phyloP scores from a whole-genome alignment of 352 stramenopile species.

The Phytophthora sansomeana region DNA sequence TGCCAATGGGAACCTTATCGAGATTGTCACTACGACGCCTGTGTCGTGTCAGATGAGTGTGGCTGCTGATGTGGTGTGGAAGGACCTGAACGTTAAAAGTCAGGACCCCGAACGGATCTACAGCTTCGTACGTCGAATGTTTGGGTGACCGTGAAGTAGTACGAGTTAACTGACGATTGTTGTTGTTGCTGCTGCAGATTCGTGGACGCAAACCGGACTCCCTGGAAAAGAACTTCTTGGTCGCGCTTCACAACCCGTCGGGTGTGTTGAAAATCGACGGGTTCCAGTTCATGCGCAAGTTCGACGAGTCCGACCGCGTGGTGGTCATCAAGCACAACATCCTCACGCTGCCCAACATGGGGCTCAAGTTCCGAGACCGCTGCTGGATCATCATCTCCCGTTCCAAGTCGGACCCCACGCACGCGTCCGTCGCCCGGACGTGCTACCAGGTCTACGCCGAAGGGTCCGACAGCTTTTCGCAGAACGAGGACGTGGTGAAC shows the following conservation, averaged over 20 bases:
- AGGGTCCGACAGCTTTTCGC: conserved; percentile 21
- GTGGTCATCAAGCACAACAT: conserved; percentile 42
- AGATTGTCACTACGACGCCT: conserved; percentile 41
- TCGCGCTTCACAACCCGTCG: conserved; percentile 38
- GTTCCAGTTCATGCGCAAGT: conserved; percentile 47
- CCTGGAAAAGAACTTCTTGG: conserved; percentile 47
- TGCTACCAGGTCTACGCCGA: conserved; percentile 47
- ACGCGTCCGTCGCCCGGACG: conserved; percentile 35
- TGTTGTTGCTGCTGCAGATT: conserved; percentile 23
- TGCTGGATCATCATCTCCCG: conserved; percentile 48
- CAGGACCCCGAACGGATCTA: conserved; percentile 46
- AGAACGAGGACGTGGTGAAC: conserved; percentile 23
- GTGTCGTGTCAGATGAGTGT: conserved; percentile 28
- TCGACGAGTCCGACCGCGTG: conserved; percentile 39
- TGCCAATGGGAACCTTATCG: conserved; percentile 35
- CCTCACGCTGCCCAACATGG: conserved; percentile 34
- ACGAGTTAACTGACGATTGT: background rate
- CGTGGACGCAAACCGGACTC: conserved; percentile 39
- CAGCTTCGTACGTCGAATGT: conserved; percentile 37
- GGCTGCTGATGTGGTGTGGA: conserved; percentile 37
- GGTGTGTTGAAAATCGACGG: conserved; percentile 38
- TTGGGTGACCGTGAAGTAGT: background rate
- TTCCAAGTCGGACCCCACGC: conserved; percentile 34
- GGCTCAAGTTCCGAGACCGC: conserved; percentile 37
- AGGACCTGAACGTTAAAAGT: conserved; percentile 39